These are phyloP conservation scores for Podospora pseudopauciseta DNA, from an alignment of 495 filamentous ascomycete species.

Conservation along the genomic window DNA sequence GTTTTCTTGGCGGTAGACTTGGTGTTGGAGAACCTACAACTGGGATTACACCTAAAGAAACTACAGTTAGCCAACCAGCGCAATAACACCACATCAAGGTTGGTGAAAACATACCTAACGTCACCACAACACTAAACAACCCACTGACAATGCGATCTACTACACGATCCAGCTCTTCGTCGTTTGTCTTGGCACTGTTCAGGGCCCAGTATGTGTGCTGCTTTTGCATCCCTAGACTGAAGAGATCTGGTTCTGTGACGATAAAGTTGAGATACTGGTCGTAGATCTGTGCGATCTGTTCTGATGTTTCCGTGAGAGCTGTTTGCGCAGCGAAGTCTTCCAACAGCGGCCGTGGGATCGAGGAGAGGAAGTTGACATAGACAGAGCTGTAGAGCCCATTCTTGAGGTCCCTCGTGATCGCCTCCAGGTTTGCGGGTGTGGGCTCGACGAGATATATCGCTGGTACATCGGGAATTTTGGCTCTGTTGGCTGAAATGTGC, in stretches of 20 bases:
- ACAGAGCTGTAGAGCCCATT: slow-evolving; percentile 87
- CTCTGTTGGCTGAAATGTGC: slow-evolving; percentile 76
- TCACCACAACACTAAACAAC: slow-evolving; percentile 93
- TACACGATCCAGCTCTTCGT: slow-evolving; percentile 80
- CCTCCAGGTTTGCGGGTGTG: slow-evolving; percentile 69
- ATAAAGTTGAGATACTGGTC: slow-evolving; percentile 99
- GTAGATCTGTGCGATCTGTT: slow-evolving; percentile 86
- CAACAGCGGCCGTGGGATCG: slow-evolving; percentile 84
- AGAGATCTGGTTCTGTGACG: slow-evolving; percentile 91
- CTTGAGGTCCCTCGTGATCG: slow-evolving; percentile 82
- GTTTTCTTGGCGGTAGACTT: not conserved
- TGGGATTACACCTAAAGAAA: slow-evolving; percentile 67
- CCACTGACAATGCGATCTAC: slow-evolving; percentile 91
- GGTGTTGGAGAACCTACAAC: slow-evolving; percentile 46
- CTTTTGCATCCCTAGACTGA: slow-evolving; percentile 88
- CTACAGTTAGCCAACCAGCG: not conserved
- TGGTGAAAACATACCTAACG: slow-evolving; percentile 27
- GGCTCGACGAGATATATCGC: slow-evolving; percentile 96
- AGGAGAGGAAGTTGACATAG: slow-evolving; percentile 96
- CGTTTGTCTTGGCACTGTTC: slow-evolving; percentile 87
- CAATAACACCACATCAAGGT: not conserved
- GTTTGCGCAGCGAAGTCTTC: slow-evolving; percentile 94
- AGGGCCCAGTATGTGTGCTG: slow-evolving; percentile 83
- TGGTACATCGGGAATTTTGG: slow-evolving; percentile 93
- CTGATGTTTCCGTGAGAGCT: slow-evolving; percentile 74